These are phyloP conservation scores for Physcomitrium patens DNA, from an alignment of 225 moss, liverwort and hornwort species.

Conservation along the genomic window DNA sequence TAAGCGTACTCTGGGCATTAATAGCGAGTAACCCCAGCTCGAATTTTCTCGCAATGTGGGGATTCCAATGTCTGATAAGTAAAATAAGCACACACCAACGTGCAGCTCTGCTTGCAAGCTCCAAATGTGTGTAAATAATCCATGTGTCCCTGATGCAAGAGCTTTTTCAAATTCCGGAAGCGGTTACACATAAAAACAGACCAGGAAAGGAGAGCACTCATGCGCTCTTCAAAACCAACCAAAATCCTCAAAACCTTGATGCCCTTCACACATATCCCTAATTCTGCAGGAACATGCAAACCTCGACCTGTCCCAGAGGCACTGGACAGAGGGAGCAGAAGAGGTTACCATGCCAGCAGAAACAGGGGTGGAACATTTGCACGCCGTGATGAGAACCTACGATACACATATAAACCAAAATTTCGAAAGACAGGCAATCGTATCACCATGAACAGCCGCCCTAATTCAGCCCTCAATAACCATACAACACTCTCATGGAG, in stretches of 20 bases:
- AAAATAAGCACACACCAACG: conserved; percentile 22
- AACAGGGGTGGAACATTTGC: neutral
- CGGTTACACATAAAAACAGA: conserved; percentile 21
- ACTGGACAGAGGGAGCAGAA: conserved; percentile 10
- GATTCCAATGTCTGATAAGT: conserved; percentile 24
- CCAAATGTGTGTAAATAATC: conserved; percentile 27
- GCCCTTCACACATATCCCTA: conserved; percentile 23
- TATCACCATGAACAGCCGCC: conserved; percentile 21
- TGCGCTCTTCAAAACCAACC: neutral
- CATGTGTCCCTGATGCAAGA: conserved; percentile 27
- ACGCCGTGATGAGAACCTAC: neutral
- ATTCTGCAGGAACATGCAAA: conserved; percentile 27
- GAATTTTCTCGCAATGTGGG: conserved; percentile 23
- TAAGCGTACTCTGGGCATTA: conserved; percentile 22
- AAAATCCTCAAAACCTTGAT: conserved; percentile 27
- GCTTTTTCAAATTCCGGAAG: conserved; percentile 5
- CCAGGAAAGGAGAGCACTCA: neutral
- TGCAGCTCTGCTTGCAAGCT: conserved; percentile 24
- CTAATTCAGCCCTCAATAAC: conserved; percentile 31
- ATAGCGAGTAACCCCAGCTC: conserved; percentile 27
- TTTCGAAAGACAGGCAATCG: conserved; percentile 1
- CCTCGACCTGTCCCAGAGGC: conserved; percentile 20
- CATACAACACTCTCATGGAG: too few relatives aligned
- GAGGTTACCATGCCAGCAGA: conserved; percentile 10
- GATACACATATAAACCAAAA: neutral